Evolutionary conservation across 2,329 filamentous ascomycete species (phyloP).

Genomic region (Aspergillus tubingensis): DNA sequence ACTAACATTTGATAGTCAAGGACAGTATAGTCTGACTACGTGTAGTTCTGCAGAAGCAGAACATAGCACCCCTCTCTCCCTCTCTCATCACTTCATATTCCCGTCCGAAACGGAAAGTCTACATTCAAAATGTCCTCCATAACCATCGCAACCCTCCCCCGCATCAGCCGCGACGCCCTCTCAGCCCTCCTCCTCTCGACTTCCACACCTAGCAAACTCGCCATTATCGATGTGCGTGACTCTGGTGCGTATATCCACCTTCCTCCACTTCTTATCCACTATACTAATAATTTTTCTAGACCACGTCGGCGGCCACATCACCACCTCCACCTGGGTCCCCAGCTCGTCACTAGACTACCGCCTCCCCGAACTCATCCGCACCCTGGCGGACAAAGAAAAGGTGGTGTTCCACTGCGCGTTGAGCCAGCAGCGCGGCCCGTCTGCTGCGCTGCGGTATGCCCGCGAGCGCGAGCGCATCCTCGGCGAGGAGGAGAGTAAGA

Average conservation of each 20-base stretch:
- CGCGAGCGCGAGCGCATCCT: conserved; percentile 62
- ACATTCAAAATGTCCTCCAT: conserved; percentile 51
- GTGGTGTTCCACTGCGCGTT: conserved; percentile 95
- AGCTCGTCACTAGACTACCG: conserved; percentile 70
- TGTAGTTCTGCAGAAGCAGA: background rate
- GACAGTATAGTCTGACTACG: too few species aligned
- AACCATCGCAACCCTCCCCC: conserved; percentile 64
- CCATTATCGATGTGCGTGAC: conserved; percentile 87
- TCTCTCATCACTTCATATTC: too few species aligned
- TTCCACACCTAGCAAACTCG: conserved; percentile 53
- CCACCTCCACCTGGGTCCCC: conserved; percentile 73
- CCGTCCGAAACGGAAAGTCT: too few species aligned
- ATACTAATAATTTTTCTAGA: conserved; percentile 53
- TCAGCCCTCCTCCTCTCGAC: conserved; percentile 63
- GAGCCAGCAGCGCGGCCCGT: conserved; percentile 85
- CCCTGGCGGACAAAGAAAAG: conserved; percentile 72
- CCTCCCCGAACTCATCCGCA: conserved; percentile 79
- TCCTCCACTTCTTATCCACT: too few species aligned
- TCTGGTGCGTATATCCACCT: conserved; percentile 55
- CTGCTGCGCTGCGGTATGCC: conserved; percentile 74
- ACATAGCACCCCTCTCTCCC: background rate
- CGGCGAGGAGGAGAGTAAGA: conserved; percentile 42
- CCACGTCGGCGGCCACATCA: conserved; percentile 88
- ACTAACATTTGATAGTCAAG: background rate
- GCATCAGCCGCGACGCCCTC: conserved; percentile 69